These are phyloP conservation scores for Phoma sp. DNA, from an alignment of 2,329 filamentous ascomycete genomes.

Conservation along the genomic window DNA sequence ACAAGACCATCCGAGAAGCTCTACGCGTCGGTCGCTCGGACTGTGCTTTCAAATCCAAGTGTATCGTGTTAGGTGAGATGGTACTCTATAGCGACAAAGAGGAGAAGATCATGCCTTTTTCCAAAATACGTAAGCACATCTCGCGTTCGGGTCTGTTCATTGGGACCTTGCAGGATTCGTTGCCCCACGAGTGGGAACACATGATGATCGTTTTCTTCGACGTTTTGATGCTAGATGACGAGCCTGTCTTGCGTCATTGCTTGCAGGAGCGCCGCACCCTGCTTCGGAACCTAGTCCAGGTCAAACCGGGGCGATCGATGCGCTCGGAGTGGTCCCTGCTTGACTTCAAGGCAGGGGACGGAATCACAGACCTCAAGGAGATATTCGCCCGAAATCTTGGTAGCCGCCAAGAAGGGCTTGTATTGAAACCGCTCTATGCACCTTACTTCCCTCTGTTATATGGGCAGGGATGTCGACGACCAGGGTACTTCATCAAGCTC, in stretches of 20 bases:
- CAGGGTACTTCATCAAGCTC: constrained; percentile 74
- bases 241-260: constrained; percentile 59
- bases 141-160: constrained; percentile 74
- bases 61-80: constrained; percentile 85
- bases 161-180: constrained; percentile 72
- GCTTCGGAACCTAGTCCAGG: constrained; percentile 64
- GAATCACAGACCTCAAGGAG: constrained; percentile 44
- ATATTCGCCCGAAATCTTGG: constrained; percentile 72
- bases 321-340: constrained; percentile 72
- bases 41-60: constrained; percentile 68
- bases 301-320: constrained; percentile 68
- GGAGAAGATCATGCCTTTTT: constrained; percentile 73
- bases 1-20: constrained; percentile 69
- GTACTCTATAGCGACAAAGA: constrained; percentile 76
- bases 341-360: constrained; percentile 62
- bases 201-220: constrained; percentile 70
- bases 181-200: constrained; percentile 62
- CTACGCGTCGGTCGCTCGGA: constrained; percentile 66
- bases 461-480: constrained; percentile 32
- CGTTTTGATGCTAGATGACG: constrained; percentile 64
- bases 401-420: constrained; percentile 75
- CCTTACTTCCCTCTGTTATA: constrained; percentile 69
- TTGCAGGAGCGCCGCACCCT: constrained; percentile 68
- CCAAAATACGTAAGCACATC: constrained; percentile 83
- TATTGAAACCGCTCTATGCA: constrained; percentile 77